Conservation (phyloP, 495 filamentous ascomycete genomes). For the Penicillium daleae region DNA sequence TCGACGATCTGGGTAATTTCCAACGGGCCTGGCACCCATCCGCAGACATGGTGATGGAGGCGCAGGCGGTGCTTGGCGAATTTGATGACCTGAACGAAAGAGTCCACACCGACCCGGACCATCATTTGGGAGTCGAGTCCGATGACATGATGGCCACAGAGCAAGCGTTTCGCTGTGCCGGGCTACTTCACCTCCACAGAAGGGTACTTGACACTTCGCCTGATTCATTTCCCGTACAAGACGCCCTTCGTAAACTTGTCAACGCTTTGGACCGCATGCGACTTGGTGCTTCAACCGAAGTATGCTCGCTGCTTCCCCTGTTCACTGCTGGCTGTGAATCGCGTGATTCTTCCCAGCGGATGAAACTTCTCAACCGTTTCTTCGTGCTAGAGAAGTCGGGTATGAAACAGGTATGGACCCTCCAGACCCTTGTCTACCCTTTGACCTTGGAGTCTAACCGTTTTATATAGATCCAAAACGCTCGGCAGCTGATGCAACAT, state of each 20-base stretch:
- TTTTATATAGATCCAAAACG: constrained; percentile 44
- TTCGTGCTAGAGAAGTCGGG: constrained; percentile 72
- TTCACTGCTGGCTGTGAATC: constrained; percentile 86
- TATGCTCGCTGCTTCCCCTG: constrained; percentile 78
- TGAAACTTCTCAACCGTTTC: constrained; percentile 68
- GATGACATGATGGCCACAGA: constrained; percentile 77
- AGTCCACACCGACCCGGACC: constrained; percentile 36
- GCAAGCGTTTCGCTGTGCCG: constrained; percentile 79
- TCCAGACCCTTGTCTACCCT: neutral
- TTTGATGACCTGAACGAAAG: constrained; percentile 44
- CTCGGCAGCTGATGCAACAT: constrained; percentile 47
- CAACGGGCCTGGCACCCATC: constrained; percentile 62
- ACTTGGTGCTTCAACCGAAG: constrained; percentile 70
- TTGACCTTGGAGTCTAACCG: neutral
- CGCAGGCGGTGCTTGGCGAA: constrained; percentile 57
- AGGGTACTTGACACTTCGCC: constrained; percentile 67
- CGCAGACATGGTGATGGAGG: constrained; percentile 54
- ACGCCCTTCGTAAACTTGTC: constrained; percentile 66
- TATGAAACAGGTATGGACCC: constrained; percentile 67
- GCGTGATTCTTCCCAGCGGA: constrained; percentile 53
- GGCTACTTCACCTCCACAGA: constrained; percentile 74
- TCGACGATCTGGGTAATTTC: constrained; percentile 59
- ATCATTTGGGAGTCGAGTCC: constrained; percentile 38
- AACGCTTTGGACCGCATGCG: constrained; percentile 64
- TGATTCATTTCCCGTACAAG: constrained; percentile 60